Evolutionary conservation across 352 stramenopile species (phyloP), one percentile per base, ranked within the genome.

Genomic region (Pythium sp.): DNA sequence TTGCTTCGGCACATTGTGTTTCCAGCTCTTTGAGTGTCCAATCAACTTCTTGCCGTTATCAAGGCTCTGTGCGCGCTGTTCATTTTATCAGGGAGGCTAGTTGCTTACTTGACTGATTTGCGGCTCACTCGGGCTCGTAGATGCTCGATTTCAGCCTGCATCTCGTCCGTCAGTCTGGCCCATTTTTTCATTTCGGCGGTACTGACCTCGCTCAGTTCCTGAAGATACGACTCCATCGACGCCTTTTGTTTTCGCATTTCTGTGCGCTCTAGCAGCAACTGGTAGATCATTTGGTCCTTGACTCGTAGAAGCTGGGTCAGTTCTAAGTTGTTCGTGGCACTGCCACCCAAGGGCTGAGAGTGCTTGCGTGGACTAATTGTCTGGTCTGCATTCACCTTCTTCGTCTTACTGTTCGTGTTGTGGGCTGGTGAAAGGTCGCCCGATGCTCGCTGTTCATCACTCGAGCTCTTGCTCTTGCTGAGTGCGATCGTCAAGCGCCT

Each of bases 241-340:
- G 77, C 68, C 12, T 78, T 79, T 55, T 93, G 74, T 34, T 77
- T 80, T 24, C 85, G 77, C 72, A 92, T 71, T 8, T 72, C 60
- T 5, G 79, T 77, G 5, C 85, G 80, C 55, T 95, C 84, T 57
- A 90, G 86, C 11, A 94, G 67, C 20, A 95, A 63, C 58, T 91
- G 76, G 67, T 88, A 94, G 46, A 94, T 93, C 78, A 93, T 91
- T 72, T 95, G 78, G 65, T 95, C 87, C 63, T 94, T 95, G 30
- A 94, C 76, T 8, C 74, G 74, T 26, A 95, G 62, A 12, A 86
- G 67, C 41, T 70, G 74, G 26, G 82, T 71, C 20, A 77, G 60
- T 32, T 88, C 73, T 15, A 18, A 26, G 34, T n/a, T 38, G 20
- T 15, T 64, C n/a, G 11, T 53, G 6, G 5, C 57, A 24, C 12